Evolutionary conservation across 2,329 filamentous ascomycete genomes (phyloP), one percentile per base, ranked within the genome.

Genomic region (Aspergillus sp.): DNA sequence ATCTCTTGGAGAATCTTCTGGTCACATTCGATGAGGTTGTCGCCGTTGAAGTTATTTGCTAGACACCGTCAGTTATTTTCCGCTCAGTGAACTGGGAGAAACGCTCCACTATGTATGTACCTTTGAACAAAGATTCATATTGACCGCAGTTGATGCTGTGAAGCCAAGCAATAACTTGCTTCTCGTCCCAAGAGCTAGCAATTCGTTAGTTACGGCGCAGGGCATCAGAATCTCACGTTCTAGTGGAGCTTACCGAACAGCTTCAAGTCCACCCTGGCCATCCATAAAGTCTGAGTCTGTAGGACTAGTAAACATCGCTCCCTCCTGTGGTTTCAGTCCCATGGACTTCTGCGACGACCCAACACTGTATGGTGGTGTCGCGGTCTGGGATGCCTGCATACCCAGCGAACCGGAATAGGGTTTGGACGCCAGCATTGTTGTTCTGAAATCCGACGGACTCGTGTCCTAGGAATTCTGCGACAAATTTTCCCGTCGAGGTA

Each of bases 1-100:
- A 98, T 95, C 68, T 98, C 93, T 69, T 95, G 94, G 54, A 98
- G 78, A 37, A 95, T 89, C 48, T 90, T 85, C 75, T 95, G 94
- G 70, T 98, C 93, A 78, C 96, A 91, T 71, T 98, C 93, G 58
- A 98, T 79, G 41, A 98, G 76, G 64, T 95, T 96, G 72, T 96
- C 90, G 61, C 93, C 93, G 65, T 93, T 98, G 74, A 98, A 96
- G 69, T 97, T 88, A 68, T 98, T 95, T 64, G 84, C 78, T 81
- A 32, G 5, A 51, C 22, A 45, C 9, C 4, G 37, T 52, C 39
- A 58, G 60, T 65, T 37, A 65, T 12, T 17, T 17, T 32, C 30
- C 37, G 17, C 19, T 37, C 30, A 38, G 7, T 22, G 43, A 7
- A 44, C n/a, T 17, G n/a, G 35, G n/a, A 38, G 17, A 23, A 20